Evolutionary conservation across 2,329 filamentous ascomycete genomes (phyloP).

Genomic region (Aurifilum marmelostoma): DNA sequence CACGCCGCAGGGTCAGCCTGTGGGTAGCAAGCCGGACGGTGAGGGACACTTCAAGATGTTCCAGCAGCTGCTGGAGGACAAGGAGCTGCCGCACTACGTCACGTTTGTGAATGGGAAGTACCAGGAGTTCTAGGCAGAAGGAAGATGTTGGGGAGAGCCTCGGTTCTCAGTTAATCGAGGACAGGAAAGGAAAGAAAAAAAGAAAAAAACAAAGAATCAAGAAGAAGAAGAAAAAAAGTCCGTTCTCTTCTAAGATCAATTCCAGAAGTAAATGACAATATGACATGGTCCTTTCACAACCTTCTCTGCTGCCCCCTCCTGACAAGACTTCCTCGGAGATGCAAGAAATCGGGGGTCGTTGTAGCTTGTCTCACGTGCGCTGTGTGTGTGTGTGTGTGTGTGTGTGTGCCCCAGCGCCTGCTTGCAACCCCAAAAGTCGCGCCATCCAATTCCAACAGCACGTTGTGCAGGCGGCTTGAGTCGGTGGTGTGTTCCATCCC

Average conservation of each 20-base stretch:
- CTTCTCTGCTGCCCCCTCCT: neutral
- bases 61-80: conserved; percentile 18
- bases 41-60: conserved; percentile 20
- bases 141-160: no score
- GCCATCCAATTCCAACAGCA: conserved; percentile 2
- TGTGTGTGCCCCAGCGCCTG: no score
- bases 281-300: neutral
- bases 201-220: no score
- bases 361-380: neutral
- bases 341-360: neutral
- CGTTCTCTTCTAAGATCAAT: neutral
- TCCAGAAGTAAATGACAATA: neutral
- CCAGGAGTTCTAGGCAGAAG: conserved; percentile 14
- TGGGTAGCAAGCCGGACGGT: conserved; percentile 14
- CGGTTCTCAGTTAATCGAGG: no score
- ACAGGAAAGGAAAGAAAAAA: no score
- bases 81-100: conserved; percentile 26
- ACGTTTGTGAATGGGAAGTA: conserved; percentile 29
- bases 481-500: neutral
- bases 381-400: no score
- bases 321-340: conserved; percentile 9
- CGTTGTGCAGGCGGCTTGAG: conserved; percentile 7
- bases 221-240: no score
- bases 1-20: conserved; percentile 19
- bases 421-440: neutral